These are phyloP conservation scores for Colletotrichum cordylinicola DNA, from an alignment of 2,329 filamentous ascomycete species.

Conservation along the genomic window DNA sequence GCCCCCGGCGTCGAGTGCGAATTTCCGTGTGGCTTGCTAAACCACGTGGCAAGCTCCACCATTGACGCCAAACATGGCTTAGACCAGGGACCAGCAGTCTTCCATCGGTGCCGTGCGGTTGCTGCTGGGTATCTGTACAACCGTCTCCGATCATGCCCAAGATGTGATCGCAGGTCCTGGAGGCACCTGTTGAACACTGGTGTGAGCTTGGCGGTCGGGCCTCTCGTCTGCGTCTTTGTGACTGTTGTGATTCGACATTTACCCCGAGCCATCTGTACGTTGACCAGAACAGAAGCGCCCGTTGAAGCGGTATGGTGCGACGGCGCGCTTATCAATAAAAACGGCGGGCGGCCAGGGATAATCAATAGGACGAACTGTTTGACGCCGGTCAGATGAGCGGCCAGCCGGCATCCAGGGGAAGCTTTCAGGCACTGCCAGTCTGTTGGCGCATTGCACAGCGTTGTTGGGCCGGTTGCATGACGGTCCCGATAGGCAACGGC, in stretches of 20 bases:
- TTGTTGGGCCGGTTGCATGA: neutral
- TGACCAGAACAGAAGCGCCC: neutral
- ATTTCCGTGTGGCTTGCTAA: slow-evolving; percentile 9
- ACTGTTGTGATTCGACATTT: neutral
- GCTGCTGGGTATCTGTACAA: neutral
- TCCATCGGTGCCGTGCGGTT: neutral
- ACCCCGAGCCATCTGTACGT: neutral
- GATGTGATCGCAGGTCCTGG: neutral
- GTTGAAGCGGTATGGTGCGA: neutral
- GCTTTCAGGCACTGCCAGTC: neutral
- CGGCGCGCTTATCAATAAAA: neutral
- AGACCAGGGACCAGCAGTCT: neutral
- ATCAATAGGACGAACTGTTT: neutral
- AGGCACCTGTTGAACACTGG: neutral
- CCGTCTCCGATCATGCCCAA: neutral
- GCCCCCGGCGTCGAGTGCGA: slow-evolving; percentile 4
- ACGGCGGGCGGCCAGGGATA: neutral
- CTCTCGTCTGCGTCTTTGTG: neutral
- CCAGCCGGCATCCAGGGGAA: neutral
- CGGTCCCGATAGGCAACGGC: neutral
- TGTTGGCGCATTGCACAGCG: neutral
- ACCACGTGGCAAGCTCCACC: slow-evolving; percentile 21
- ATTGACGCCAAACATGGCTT: neutral
- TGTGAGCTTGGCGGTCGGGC: neutral
- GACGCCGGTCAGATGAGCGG: neutral